phyloP scores from a whole-genome alignment of 2,329 filamentous ascomycete genomes.

The Trichoderma guizhouense region DNA sequence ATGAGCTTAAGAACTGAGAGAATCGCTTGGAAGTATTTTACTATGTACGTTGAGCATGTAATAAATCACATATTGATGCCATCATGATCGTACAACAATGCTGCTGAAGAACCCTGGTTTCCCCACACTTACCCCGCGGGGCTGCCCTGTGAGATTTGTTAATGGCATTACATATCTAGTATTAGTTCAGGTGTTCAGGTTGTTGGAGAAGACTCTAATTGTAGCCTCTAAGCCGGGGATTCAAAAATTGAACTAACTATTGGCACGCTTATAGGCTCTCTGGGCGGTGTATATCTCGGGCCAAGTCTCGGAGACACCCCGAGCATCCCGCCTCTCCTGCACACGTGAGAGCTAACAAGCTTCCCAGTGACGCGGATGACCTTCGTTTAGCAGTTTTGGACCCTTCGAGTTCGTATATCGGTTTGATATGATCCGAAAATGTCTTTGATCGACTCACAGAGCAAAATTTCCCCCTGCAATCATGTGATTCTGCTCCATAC shows the following conservation, averaged over 20 bases:
- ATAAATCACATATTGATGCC: background rate
- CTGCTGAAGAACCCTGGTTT: background rate
- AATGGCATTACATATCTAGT: background rate
- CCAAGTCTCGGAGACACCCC: background rate
- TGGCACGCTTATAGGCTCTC: background rate
- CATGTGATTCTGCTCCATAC: background rate
- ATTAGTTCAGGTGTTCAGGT: background rate
- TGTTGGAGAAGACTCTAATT: background rate
- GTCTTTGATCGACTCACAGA: background rate
- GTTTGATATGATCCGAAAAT: background rate
- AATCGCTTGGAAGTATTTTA: background rate
- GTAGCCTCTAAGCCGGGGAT: background rate
- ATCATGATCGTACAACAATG: background rate
- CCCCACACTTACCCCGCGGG: background rate
- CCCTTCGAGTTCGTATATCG: background rate
- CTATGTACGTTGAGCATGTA: background rate
- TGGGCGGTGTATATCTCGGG: background rate
- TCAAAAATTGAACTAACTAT: background rate
- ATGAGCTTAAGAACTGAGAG: constrained; percentile 35
- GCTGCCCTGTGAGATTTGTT: background rate
- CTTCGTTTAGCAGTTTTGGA: background rate
- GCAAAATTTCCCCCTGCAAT: background rate
- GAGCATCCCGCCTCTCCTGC: background rate
- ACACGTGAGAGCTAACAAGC: background rate
- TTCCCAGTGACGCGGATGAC: background rate